Conservation (phyloP, 441 rosid genomes). For the Lepidium campestre region DNA sequence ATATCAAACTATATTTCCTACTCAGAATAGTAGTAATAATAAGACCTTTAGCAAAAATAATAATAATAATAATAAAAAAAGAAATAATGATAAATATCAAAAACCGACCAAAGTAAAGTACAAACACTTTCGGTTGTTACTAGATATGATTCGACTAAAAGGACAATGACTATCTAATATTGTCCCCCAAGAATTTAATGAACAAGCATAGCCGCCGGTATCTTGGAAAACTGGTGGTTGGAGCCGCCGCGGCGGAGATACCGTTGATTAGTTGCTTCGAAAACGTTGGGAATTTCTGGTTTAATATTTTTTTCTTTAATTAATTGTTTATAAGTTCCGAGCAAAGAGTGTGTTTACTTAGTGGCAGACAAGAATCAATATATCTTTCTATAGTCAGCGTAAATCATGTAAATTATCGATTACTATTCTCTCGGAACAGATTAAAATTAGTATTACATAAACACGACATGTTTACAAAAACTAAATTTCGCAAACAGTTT, state of each 20-base stretch:
- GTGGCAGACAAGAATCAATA: conserved; percentile 24
- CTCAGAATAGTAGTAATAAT: neutral
- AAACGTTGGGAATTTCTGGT: neutral
- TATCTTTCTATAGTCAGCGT: neutral
- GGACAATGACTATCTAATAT: neutral
- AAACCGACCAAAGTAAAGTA: conserved; percentile 18
- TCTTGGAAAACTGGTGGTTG: neutral
- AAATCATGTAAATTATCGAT: conserved; percentile 5
- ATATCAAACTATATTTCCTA: neutral
- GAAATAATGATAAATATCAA: neutral
- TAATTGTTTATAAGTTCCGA: neutral
- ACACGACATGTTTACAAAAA: neutral
- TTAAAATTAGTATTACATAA: neutral
- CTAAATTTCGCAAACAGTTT: too few relatives aligned
- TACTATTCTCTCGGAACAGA: neutral
- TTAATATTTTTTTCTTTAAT: neutral
- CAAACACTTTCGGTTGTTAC: conserved; percentile 7
- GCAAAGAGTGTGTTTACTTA: neutral
- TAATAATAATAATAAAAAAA: too few relatives aligned
- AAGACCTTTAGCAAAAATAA: neutral
- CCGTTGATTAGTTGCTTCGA: neutral
- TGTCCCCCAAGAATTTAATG: neutral
- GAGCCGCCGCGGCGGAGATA: neutral
- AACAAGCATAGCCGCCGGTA: neutral
- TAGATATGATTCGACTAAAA: conserved; percentile 5